Percentiles rank a stretch among this genome's conserved stretches.
Conservation (phyloP, 192 early-diverging fungal species). For the Phlyctochytrium planicorne region DNA sequence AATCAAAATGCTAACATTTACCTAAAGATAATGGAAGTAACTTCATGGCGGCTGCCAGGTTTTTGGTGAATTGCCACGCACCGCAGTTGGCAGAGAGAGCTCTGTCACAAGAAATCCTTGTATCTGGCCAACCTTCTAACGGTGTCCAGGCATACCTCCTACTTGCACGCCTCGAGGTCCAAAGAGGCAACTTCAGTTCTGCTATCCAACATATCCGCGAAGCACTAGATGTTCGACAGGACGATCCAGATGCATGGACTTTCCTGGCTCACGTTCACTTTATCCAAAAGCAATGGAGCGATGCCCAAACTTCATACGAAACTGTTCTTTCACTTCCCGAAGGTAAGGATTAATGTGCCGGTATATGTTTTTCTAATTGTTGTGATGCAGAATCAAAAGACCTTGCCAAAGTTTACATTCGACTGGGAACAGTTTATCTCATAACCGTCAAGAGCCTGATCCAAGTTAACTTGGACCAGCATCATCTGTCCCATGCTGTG, state of each 20-base stretch:
- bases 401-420: constrained; percentile 47
- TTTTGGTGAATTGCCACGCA: constrained; percentile 49
- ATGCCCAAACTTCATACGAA: constrained; percentile 51
- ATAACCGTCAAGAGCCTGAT: constrained; percentile 13
- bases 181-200: constrained; percentile 35
- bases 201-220: constrained; percentile 42
- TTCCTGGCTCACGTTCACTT: constrained; percentile 53
- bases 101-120: constrained; percentile 50
- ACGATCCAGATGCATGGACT: constrained; percentile 55
- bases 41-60: constrained; percentile 53
- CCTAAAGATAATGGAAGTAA: too few species aligned
- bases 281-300: constrained; percentile 42
- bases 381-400: constrained; percentile 34
- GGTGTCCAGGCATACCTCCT: constrained; percentile 48
- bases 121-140: constrained; percentile 22
- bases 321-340: constrained; percentile 49
- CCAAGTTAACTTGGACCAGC: constrained; percentile 2
- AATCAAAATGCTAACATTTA: too few species aligned
- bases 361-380: constrained; percentile 2
- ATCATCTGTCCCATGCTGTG: neutral
- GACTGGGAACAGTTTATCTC: constrained; percentile 53
- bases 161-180: constrained; percentile 48
- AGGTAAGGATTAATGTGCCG: constrained; percentile 20
- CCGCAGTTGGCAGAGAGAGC: constrained; percentile 53
- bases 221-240: constrained; percentile 53